Percentiles rank a stretch among this genome's conserved stretches.
Conservation (phyloP, 164 flowering plant genomes). For the Chimonanthus praecox region DNA sequence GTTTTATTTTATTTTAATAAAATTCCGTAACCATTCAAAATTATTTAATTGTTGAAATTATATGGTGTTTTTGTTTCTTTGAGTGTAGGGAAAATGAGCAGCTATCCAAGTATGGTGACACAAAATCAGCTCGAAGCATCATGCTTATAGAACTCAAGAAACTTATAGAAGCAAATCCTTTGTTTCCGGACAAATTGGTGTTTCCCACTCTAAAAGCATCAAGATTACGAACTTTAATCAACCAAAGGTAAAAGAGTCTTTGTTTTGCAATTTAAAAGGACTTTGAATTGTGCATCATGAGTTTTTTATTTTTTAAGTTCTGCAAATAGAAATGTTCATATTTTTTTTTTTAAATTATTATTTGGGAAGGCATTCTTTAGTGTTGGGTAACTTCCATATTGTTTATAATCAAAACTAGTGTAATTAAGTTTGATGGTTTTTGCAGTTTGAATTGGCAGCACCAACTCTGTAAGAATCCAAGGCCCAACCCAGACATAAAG, state of each 20-base stretch:
- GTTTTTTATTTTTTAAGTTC: neutral
- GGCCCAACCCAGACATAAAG: slow-evolving; percentile 91
- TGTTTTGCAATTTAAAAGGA: neutral
- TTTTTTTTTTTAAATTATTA: too few relatives aligned
- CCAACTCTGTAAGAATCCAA: slow-evolving; percentile 88
- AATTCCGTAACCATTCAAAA: too few relatives aligned
- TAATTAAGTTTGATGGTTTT: slow-evolving; percentile 7
- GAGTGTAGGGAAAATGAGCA: slow-evolving; percentile 83
- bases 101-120: slow-evolving; percentile 88
- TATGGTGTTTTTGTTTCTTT: neutral
- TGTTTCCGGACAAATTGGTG: slow-evolving; percentile 79
- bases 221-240: slow-evolving; percentile 72
- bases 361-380: neutral
- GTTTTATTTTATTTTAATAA: too few relatives aligned
- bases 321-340: neutral
- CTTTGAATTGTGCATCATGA: neutral
- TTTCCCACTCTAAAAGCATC: slow-evolving; percentile 76
- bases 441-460: slow-evolving; percentile 97
- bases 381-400: neutral
- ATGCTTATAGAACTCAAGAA: slow-evolving; percentile 84
- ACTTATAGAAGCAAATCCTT: slow-evolving; percentile 85
- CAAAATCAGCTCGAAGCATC: slow-evolving; percentile 83
- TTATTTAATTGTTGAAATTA: neutral
- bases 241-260: slow-evolving; percentile 59
- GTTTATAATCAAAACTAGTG: slow-evolving; percentile 7